A percentile compares a stretch with the other conserved stretches of the same genome.
Evolutionary conservation across 345 rosid species (phyloP).

Genomic region (Gossypioides kirkii): DNA sequence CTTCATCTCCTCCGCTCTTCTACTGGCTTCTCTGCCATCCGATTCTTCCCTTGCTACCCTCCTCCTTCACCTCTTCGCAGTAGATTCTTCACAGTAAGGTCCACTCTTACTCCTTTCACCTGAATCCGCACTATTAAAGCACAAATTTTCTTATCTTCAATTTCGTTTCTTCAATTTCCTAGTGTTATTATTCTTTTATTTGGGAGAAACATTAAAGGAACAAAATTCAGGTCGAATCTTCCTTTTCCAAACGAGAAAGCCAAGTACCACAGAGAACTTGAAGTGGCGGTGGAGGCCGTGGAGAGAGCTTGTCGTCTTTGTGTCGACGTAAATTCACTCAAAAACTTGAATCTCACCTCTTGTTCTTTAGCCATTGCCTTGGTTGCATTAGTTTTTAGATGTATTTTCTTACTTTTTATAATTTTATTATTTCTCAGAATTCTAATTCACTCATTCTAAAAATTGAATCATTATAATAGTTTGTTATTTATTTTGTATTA

Average conservation of each 20-base stretch:
- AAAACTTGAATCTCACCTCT: not conserved
- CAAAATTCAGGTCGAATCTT: conserved; percentile 42
- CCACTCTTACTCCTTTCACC: not conserved
- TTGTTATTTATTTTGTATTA: conserved; percentile 6
- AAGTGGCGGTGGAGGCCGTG: conserved; percentile 61
- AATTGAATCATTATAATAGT: not conserved
- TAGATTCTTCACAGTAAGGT: conserved; percentile 1
- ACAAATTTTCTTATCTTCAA: not conserved
- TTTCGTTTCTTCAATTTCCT: not conserved
- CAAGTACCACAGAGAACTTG: conserved; percentile 66
- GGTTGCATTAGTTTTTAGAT: not conserved
- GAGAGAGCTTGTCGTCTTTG: conserved; percentile 82
- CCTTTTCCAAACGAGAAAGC: conserved; percentile 62
- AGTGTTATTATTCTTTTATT: not conserved
- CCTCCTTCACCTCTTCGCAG: not conserved
- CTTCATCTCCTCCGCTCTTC: conserved; percentile 30
- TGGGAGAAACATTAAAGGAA: not conserved
- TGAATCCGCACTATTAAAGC: not conserved
- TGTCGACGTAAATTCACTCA: conserved; percentile 40
- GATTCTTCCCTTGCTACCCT: not conserved
- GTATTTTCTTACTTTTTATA: not conserved
- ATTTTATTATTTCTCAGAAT: not conserved
- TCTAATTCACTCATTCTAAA: not conserved
- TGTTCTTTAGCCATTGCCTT: not conserved
- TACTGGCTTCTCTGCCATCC: conserved; percentile 6